Base-by-base conservation (phyloP, 345 rosid species). In the Ricinus communis region DNA sequence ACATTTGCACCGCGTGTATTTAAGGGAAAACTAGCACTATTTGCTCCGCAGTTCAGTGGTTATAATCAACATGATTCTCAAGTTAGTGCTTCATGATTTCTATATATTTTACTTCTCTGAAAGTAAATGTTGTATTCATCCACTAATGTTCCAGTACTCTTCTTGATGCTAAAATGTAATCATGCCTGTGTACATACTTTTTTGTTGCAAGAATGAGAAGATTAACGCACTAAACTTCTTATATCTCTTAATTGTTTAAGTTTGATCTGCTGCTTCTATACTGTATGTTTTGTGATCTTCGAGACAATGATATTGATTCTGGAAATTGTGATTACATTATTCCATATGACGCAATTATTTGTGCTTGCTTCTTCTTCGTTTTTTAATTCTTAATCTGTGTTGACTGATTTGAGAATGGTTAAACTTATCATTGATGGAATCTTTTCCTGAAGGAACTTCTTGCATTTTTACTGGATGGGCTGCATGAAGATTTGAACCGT, bases 11-110 rank as follows among this genome's bases (percentile, higher is more conserved):
- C 98, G 28, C 90, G 93, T 52, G 79, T 67, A 28, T 91, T 94
- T 61, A 94, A 94, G 79, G 86, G 92, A 69, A 91, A 87, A 80
- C 86, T 94, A 75, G 84, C 91, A 40, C 88, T 85, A 65, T 94
- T 94, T 82, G 96, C 97, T 78, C 96, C 98, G 14, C 98, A 90
- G n/a, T 94, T 94, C 76, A 87, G 96, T 74, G 98, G 98, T 71
- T 90, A 90, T 76, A 91, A 91, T 77, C 98, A 94, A 83, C 97
- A 94, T 72, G 98, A 94, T 89, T 94, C 96, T 79, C 98, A 94
- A 78, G 98, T 94, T 71, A 75, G 85, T 83, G 50, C 36, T 75
- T 47, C 62, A 0, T 65, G 30, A 53, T 66, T 21, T 51, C n/a
- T 25, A 58, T 18, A 15, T 65, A 19, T 38, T 74, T 55, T 13